Evolutionary conservation across 345 rosid genomes (phyloP).

Genomic region (Eucalyptus fibrosa): DNA sequence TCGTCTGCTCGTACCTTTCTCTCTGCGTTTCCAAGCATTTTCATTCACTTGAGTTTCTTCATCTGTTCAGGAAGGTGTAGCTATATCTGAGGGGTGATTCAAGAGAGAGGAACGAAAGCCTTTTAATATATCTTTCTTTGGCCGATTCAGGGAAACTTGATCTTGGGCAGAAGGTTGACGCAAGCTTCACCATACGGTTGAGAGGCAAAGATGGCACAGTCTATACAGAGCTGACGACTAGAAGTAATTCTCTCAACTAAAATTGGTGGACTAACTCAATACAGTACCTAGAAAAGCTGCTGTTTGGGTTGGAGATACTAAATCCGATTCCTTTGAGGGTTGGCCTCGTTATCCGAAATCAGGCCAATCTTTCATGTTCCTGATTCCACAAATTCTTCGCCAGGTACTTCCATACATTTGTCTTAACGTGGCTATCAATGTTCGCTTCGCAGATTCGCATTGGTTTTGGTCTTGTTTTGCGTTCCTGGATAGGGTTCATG

Average conservation of each 20-base stretch:
- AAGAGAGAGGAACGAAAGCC: neutral
- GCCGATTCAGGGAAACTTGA: neutral
- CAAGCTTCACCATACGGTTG: neutral
- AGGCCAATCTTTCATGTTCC: neutral
- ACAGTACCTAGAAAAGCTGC: neutral
- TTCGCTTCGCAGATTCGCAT: neutral
- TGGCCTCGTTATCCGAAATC: neutral
- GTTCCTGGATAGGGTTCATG: neutral
- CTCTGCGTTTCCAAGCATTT: neutral
- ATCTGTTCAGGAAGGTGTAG: neutral
- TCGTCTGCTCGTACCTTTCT: neutral
- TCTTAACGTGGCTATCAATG: neutral
- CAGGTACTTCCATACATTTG: neutral
- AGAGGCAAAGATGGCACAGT: neutral
- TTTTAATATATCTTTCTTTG: neutral
- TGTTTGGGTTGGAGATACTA: neutral
- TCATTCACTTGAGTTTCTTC: neutral
- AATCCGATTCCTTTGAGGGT: neutral
- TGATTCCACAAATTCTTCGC: neutral
- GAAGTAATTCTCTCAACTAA: neutral
- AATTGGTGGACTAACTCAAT: neutral
- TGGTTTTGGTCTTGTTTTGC: neutral
- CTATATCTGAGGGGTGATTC: neutral
- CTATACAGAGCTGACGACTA: too few species aligned
- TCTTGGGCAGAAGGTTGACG: neutral